Evolutionary conservation across 2,329 filamentous ascomycete genomes (phyloP).

Genomic region (Colletotrichum scovillei): DNA sequence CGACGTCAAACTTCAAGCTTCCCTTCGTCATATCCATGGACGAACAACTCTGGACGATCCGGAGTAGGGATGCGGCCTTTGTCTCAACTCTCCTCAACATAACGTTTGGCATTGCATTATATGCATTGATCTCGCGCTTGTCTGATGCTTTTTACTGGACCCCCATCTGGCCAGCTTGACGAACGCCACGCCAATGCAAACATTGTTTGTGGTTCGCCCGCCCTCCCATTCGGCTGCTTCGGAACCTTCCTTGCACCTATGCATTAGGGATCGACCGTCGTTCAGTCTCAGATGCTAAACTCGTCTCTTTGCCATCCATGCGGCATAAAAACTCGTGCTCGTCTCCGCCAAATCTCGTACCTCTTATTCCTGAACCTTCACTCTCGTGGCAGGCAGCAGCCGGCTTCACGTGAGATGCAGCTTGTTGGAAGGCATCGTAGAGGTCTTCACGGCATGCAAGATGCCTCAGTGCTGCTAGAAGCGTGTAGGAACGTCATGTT

Average conservation of each 20-base stretch:
- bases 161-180: constrained; percentile 2
- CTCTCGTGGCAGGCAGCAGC: background rate
- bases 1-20: constrained; percentile 28
- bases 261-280: constrained; percentile 31
- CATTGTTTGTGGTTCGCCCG: constrained; percentile 22
- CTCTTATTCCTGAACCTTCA: background rate
- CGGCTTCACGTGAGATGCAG: background rate
- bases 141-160: background rate
- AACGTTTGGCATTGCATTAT: constrained; percentile 26
- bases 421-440: background rate
- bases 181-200: constrained; percentile 31
- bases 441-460: background rate
- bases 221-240: constrained; percentile 29
- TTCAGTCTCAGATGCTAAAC: constrained; percentile 37
- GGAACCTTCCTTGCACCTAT: constrained; percentile 30
- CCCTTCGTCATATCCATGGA: constrained; percentile 24
- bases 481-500: background rate
- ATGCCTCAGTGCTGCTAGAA: background rate
- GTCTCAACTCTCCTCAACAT: constrained; percentile 1
- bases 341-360: background rate
- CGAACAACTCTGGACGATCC: constrained; percentile 23
- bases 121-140: constrained; percentile 30
- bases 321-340: background rate
- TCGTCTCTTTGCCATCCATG: constrained; percentile 21
- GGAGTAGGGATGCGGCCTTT: constrained; percentile 2